Evolutionary conservation across 352 stramenopile genomes (phyloP), one percentile per base, ranked within the genome.

Genomic region (Thalassiosira tumida): DNA sequence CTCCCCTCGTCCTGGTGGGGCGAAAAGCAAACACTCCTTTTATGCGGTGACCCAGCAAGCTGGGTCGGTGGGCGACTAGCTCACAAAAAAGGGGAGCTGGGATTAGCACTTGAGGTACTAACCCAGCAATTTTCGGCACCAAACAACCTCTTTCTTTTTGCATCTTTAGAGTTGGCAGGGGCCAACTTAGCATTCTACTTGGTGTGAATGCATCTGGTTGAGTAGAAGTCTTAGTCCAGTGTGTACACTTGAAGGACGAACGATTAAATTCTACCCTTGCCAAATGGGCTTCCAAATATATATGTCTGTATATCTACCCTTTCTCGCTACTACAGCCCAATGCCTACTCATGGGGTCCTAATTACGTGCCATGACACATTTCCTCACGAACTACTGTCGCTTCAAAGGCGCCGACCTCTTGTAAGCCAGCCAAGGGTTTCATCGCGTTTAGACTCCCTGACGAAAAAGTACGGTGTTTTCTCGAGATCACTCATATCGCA

Each of bases 101-200:
- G 47, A 21, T 59, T 59, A 59, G 47, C 47, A 59, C 47, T 59
- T 59, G 47, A 59, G 47, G 47, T 59, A n/a, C 47, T 59, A 59
- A 21, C 47, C 47, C 47, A 59, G 47, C 47, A 59, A 21, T 59
- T 59, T 59, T 59, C 21, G 21, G 10, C 47, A 59, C 47, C 47
- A 59, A 59, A 21, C 47, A 59, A 21, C 21, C 47, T 59, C 47
- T 59, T 59, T 21, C 21, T 59, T 59, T 10, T 21, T 59, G 10
- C 47, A 59, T 21, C 59, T 74, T 74, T 74, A 26, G 65, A 74
- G 65, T 74, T 74, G 65, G 65, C 35, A 38, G 40, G 65, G 7
- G 35, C 65, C 65, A 74, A 43, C 65, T 74, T 26, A 43, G 65
- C 65, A 74, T 74, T 74, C 65, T 74, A 74, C 65, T 74, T 74